Conservation (phyloP, 257 asterid species). For the Asclepias syriaca region DNA sequence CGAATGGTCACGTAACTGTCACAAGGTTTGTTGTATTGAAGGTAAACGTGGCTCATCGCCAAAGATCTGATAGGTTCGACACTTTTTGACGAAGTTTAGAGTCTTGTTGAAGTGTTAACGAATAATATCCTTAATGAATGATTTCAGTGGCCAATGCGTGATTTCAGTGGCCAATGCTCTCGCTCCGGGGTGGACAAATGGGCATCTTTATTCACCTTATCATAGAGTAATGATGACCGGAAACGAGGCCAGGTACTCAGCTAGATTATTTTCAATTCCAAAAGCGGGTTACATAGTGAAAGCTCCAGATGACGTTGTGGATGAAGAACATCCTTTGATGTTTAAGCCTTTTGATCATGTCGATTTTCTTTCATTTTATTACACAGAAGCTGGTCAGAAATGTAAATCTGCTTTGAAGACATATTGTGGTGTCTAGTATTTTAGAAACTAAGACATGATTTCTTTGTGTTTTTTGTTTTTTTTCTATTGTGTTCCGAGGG, state of each 20-base stretch:
- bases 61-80: too few species aligned
- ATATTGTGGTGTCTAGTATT: constrained; percentile 7
- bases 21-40: too few species aligned
- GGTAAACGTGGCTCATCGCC: too few species aligned
- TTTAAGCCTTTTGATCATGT: constrained; percentile 8
- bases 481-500: too few species aligned
- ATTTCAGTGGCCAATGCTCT: too few species aligned
- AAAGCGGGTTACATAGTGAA: constrained; percentile 33
- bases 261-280: constrained; percentile 35
- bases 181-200: too few species aligned
- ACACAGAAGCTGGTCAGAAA: neutral
- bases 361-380: neutral
- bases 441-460: neutral
- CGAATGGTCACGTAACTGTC: too few species aligned
- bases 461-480: too few species aligned
- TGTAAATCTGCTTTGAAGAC: neutral
- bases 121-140: too few species aligned
- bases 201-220: constrained; percentile 33
- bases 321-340: constrained; percentile 21
- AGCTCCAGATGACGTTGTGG: constrained; percentile 47
- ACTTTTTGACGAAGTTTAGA: too few species aligned
- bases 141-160: too few species aligned
- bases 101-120: too few species aligned
- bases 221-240: constrained; percentile 53
- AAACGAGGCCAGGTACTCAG: constrained; percentile 32